phyloP scores from a whole-genome alignment of 768 basidiomycete species.

The Daedalea quercina region DNA sequence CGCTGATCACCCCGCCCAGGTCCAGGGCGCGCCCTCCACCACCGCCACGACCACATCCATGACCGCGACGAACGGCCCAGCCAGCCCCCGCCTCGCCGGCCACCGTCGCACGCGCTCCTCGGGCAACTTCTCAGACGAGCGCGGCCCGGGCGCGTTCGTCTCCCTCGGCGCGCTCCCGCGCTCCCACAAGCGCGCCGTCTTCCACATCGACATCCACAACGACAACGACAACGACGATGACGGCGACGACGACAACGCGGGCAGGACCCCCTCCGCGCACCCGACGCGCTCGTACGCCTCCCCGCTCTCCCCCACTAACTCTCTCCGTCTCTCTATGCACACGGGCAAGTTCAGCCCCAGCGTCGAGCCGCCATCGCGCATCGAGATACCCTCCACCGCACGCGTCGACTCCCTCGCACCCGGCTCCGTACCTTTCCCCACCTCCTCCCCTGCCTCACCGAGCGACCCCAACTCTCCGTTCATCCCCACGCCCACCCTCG shows the following conservation, averaged over 20 bases:
- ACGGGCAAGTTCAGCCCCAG: conserved; percentile 17
- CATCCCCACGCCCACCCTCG: conserved; percentile 16
- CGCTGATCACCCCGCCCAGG: not conserved
- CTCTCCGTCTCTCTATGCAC: conserved; percentile 20
- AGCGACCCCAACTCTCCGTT: conserved; percentile 15
- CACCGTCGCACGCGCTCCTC: conserved; percentile 26
- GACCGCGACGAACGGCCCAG: conserved; percentile 13
- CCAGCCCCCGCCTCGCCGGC: conserved; percentile 8
- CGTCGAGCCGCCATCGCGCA: conserved; percentile 13
- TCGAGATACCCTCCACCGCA: conserved; percentile 13
- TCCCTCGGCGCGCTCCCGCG: conserved; percentile 41
- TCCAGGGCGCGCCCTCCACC: not conserved
- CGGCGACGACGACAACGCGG: conserved; percentile 19
- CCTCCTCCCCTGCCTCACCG: conserved; percentile 24
- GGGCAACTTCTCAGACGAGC: conserved; percentile 31
- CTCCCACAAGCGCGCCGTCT: conserved; percentile 26
- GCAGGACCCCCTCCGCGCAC: conserved; percentile 18
- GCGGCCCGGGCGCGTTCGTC: conserved; percentile 42
- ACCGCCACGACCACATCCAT: not conserved
- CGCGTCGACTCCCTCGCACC: conserved; percentile 6
- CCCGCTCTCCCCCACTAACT: conserved; percentile 17
- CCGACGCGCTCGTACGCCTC: conserved; percentile 3
- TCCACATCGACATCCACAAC: conserved; percentile 26
- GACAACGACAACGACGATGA: conserved; percentile 25
- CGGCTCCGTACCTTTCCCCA: conserved; percentile 37